Base-by-base conservation (phyloP, 768 basidiomycete species). In the Termitomyces sp. region DNA sequence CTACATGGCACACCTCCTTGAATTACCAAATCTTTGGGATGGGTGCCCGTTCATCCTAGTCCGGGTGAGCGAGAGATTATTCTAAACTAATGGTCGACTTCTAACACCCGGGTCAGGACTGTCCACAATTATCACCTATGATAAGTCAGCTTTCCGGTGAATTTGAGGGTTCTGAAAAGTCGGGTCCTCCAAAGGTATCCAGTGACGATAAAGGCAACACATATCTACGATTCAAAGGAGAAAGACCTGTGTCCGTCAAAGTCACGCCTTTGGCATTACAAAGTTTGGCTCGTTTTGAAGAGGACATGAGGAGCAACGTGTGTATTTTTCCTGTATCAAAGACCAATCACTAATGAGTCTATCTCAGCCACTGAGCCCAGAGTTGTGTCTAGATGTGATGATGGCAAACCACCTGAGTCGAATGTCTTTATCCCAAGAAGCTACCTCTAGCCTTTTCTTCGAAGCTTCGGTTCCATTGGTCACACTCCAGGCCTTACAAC, bases 201-300 rank as follows among this genome's bases (percentile, higher is more conserved):
- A 45, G 46, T 33, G 62, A 68, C 15, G 69, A 68, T 50, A 65
- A 60, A 48, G 65, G 68, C 44, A 70, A 67, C 15, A 77, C 72
- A 3, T 74, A 75, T 7, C 62, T 77, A 36, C 80, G 82, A 29
- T 57, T 85, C 31, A 70, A 69, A 36, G 76, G 70, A 55, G 62
- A 63, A 29, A 72, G 70, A 29, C 70, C 72, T 20, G 49, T 83
- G 15, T 69, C 72, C 37, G 48, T 85, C 18, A 70, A 72, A 44
- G 55, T 86, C n/a, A 87, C 83, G 5, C 88, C 88, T 3, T 71
- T 89, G 20, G 49, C 84, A 18, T 58, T 83, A 37, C 71, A 76
- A 18, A 77, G 75, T 46, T 66, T 73, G n/a, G 65, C 67, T 33
- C 66, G 67, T 54, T 64, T 90, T 18, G 75, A 81, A 63, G 69